phyloP scores from a whole-genome alignment of 768 basidiomycete species.

The Trametes cinnabarina region DNA sequence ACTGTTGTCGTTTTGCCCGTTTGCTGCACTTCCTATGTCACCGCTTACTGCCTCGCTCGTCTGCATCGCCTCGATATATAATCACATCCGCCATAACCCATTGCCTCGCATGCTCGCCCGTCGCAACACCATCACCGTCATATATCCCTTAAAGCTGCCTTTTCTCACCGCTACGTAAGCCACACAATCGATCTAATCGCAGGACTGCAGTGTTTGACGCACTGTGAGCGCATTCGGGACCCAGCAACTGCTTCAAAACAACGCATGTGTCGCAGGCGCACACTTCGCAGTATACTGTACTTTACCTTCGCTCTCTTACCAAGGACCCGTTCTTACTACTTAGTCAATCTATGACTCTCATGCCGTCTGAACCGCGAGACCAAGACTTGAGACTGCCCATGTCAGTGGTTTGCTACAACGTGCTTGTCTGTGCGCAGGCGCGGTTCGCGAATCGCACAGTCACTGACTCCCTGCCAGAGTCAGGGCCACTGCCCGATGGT shows the following conservation, averaged over 20 bases:
- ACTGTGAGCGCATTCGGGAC: background rate
- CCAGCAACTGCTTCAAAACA: background rate
- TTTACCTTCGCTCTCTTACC: too few relatives aligned
- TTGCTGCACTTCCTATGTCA: constrained; percentile 23
- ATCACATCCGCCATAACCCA: constrained; percentile 15
- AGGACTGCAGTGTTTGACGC: constrained; percentile 9
- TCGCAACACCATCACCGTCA: background rate
- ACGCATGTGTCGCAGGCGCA: background rate
- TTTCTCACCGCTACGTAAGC: constrained; percentile 6
- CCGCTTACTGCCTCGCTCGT: constrained; percentile 21
- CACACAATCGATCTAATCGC: constrained; percentile 5
- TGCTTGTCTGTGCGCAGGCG: too few relatives aligned
- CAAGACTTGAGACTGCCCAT: too few relatives aligned
- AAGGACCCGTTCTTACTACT: too few relatives aligned
- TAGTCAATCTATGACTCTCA: too few relatives aligned
- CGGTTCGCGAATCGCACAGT: too few relatives aligned
- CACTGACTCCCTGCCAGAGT: too few relatives aligned
- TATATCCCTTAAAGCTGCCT: background rate
- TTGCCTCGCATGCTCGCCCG: constrained; percentile 15
- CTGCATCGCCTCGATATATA: constrained; percentile 19
- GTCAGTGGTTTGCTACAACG: too few relatives aligned
- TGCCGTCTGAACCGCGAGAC: too few relatives aligned
- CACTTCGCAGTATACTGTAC: too few relatives aligned
- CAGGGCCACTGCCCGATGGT: too few relatives aligned
- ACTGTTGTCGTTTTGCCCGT: constrained; percentile 21